Percentiles rank a stretch among this genome's conserved stretches.
These are phyloP conservation scores for Backusella mclennaniae DNA, from an alignment of 192 early-diverging fungal species.

Conservation along the genomic window DNA sequence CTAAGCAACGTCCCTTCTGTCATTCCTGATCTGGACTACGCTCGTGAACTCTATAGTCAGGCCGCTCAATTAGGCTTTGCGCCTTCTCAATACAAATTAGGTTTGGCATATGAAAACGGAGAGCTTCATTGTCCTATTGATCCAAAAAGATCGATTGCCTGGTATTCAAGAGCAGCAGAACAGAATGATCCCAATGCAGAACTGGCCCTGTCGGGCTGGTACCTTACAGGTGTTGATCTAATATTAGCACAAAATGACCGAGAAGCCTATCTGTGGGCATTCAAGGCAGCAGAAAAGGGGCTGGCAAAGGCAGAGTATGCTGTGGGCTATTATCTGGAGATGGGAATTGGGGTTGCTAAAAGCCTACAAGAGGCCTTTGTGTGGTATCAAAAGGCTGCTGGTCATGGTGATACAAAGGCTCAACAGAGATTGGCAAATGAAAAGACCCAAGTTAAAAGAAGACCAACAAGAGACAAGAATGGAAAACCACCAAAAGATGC, in stretches of 20 bases:
- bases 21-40: constrained; percentile 80
- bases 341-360: constrained; percentile 79
- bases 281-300: constrained; percentile 91
- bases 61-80: constrained; percentile 93
- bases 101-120: constrained; percentile 95
- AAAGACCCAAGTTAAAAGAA: constrained; percentile 9
- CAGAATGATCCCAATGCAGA: constrained; percentile 89
- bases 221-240: constrained; percentile 83
- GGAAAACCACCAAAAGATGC: constrained; percentile 27
- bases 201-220: constrained; percentile 96
- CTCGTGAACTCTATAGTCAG: constrained; percentile 90
- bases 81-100: constrained; percentile 90
- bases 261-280: constrained; percentile 96
- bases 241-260: constrained; percentile 87
- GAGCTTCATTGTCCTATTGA: constrained; percentile 82
- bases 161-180: constrained; percentile 94
- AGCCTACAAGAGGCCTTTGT: constrained; percentile 73
- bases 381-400: constrained; percentile 86
- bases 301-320: constrained; percentile 95
- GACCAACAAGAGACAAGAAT: constrained; percentile 25
- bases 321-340: constrained; percentile 92
- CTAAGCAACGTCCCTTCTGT: constrained; percentile 61
- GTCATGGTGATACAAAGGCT: constrained; percentile 81
- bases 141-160: constrained; percentile 87
- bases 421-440: constrained; percentile 68